phyloP scores from a whole-genome alignment of 2,329 filamentous ascomycete genomes.

The Aureobasidium sp. region DNA sequence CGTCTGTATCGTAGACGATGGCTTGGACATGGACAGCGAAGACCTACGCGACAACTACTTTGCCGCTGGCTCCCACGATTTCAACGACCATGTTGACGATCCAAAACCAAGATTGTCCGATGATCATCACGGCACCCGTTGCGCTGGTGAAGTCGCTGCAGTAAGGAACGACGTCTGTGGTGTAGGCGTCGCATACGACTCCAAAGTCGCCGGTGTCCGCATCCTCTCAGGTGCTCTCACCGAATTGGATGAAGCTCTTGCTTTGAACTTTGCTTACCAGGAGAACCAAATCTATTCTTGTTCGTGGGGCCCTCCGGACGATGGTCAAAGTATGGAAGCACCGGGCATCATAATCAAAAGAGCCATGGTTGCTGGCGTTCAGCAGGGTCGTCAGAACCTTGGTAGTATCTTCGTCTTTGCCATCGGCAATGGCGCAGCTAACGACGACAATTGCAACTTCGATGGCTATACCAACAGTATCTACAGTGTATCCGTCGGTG shows the following conservation, averaged over 20 bases:
- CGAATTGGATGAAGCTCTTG: slow-evolving; percentile 83
- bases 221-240: slow-evolving; percentile 87
- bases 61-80: slow-evolving; percentile 85
- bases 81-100: slow-evolving; percentile 74
- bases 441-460: slow-evolving; percentile 96
- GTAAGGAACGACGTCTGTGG: slow-evolving; percentile 90
- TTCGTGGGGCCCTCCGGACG: slow-evolving; percentile 95
- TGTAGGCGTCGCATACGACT: slow-evolving; percentile 89
- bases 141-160: slow-evolving; percentile 87
- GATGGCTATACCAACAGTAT: slow-evolving; percentile 99
- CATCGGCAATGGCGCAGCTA: slow-evolving; percentile 80
- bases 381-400: slow-evolving; percentile 72
- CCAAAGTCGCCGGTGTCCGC: slow-evolving; percentile 81
- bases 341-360: slow-evolving; percentile 79
- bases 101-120: slow-evolving; percentile 76
- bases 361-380: slow-evolving; percentile 86
- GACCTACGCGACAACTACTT: slow-evolving; percentile 94
- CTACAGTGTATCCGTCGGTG: slow-evolving; percentile 94
- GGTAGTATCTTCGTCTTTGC: slow-evolving; percentile 96
- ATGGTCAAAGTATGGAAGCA: slow-evolving; percentile 87
- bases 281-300: slow-evolving; percentile 97
- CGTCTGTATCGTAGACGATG: slow-evolving; percentile 92
- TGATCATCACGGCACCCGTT: slow-evolving; percentile 85
- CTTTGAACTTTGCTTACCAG: slow-evolving; percentile 86
- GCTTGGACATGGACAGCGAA: slow-evolving; percentile 88